Base-by-base conservation (phyloP, 306 rosid genomes). In the Vachellia pachyceras region DNA sequence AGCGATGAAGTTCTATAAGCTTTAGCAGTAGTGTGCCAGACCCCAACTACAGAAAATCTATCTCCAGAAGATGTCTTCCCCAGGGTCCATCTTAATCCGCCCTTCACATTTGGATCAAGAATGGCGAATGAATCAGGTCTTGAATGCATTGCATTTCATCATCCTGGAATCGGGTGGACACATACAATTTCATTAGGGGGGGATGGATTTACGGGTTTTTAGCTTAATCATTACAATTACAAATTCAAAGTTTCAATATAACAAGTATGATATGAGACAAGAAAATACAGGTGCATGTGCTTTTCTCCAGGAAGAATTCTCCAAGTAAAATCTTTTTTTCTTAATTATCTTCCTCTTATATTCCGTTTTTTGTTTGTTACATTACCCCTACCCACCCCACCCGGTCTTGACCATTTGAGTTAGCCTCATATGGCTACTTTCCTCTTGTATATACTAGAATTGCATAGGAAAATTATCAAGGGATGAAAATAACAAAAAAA, bases 11-110 rank as follows among this genome's bases (percentile, higher is more conserved):
- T 87, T 35, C 12, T 60, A 72, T 84, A 89, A 10, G 58, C 29
- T 46, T 83, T 82, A 17, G 84, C 52, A 42, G 58, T 70, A 57
- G 77, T 73, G 49, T 89, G 90, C 88, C 88, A 80, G 41, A 74
- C 84, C 73, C 86, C 86, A 72, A 79, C 61, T 8, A 91, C 90
- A 57, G 45, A 66, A 86, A 79, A 89, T 60, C 85, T 77, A 66
- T 76, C 82, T 49, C 87, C 86, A 39, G 81, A 85, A 80, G 75
- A 41, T 3, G 86, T 36, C 77, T 87, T 84, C n/a, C 89, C 92
- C 35, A 84, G 18, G 18, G 90, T 69, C 94, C 94, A 91, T 80
- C 90, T 88, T 87, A 90, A 84, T 57, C 94, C 89, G 78, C 94
- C 92, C 86, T 79, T 86, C 81, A 87, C 91, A 72, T 82, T 74